Evolutionary conservation across 345 rosid genomes (phyloP).

Genomic region (Ceriops tagal): DNA sequence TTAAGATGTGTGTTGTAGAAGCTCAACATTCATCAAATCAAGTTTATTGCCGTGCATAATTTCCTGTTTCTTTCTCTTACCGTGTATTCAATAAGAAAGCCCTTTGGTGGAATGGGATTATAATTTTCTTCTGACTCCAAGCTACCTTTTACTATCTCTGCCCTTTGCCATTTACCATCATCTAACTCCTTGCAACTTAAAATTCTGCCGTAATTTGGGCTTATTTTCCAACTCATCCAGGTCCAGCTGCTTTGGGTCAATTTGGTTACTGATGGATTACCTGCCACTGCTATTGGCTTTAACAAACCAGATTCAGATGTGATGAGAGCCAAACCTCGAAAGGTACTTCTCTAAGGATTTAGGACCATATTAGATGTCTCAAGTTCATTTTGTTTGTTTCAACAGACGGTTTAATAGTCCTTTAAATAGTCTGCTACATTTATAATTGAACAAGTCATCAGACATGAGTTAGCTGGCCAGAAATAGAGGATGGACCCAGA

Average conservation of each 20-base stretch:
- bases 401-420: too few species aligned
- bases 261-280: constrained; percentile 97
- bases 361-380: background rate
- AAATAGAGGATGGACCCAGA: background rate
- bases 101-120: background rate
- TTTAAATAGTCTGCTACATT: too few species aligned
- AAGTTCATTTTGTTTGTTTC: background rate
- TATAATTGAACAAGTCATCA: background rate
- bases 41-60: constrained; percentile 6
- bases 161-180: background rate
- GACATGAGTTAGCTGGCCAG: background rate
- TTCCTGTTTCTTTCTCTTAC: background rate
- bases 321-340: constrained; percentile 96
- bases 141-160: too few species aligned
- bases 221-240: constrained; percentile 37
- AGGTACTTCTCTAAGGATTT: constrained; percentile 49
- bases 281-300: constrained; percentile 99
- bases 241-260: constrained; percentile 99
- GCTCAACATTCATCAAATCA: background rate
- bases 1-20: background rate
- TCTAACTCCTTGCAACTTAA: constrained; percentile 6
- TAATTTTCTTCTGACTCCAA: too few species aligned
- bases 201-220: background rate
- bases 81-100: background rate
- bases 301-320: constrained; percentile 97